These are phyloP conservation scores for Fusarium concolor DNA, from an alignment of 2,329 filamentous ascomycete species.

Conservation along the genomic window DNA sequence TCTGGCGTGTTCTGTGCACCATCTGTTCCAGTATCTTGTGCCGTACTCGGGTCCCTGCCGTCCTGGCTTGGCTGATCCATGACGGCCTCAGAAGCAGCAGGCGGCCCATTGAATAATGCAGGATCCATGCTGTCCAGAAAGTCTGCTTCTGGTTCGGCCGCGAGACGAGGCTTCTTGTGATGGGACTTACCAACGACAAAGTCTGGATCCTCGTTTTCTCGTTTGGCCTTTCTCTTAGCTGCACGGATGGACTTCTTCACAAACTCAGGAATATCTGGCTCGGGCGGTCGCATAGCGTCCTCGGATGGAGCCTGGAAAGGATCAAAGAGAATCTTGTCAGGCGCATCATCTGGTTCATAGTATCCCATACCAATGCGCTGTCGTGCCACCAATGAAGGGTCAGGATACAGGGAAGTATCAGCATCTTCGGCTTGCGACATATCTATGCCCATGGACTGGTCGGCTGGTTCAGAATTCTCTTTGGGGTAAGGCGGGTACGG, in stretches of 20 bases:
- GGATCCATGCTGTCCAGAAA: constrained; percentile 62
- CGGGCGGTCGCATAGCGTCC: constrained; percentile 56
- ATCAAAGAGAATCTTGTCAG: constrained; percentile 70
- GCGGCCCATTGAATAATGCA: constrained; percentile 57
- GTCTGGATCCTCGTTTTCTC: constrained; percentile 66
- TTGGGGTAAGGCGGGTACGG: constrained; percentile 22
- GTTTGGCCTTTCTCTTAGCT: constrained; percentile 64
- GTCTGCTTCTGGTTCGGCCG: constrained; percentile 47
- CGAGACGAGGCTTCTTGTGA: constrained; percentile 55
- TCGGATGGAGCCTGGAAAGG: constrained; percentile 65
- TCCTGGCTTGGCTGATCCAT: constrained; percentile 35
- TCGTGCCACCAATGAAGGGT: constrained; percentile 59
- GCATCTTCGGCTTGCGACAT: constrained; percentile 45
- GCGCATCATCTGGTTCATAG: constrained; percentile 68
- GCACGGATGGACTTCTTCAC: constrained; percentile 66
- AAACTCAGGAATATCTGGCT: constrained; percentile 64
- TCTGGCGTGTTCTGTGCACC: constrained; percentile 24
- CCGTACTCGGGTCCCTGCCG: constrained; percentile 32
- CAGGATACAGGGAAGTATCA: constrained; percentile 58
- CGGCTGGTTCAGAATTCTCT: background rate
- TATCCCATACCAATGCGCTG: constrained; percentile 70
- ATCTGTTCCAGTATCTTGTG: constrained; percentile 13
- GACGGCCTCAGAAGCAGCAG: constrained; percentile 31
- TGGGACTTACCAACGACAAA: constrained; percentile 59
- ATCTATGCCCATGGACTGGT: constrained; percentile 13